Conservation (phyloP, 768 basidiomycete species). For the Leucocoprinus leucothites region DNA sequence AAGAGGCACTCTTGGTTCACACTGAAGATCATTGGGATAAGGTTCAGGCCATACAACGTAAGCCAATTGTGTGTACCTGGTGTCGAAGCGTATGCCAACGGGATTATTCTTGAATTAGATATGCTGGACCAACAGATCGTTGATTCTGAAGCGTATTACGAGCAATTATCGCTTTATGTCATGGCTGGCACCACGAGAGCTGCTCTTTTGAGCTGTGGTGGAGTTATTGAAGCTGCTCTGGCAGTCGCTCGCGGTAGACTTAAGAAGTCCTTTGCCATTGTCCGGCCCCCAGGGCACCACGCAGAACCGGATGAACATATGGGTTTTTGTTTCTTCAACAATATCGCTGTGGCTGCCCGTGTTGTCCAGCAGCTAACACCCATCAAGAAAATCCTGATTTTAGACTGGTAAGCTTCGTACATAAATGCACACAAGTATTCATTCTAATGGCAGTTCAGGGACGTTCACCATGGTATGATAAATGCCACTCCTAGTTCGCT, state of each 20-base stretch:
- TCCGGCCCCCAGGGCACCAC: constrained; percentile 96
- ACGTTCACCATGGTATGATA: constrained; percentile 84
- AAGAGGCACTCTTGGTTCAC: constrained; percentile 88
- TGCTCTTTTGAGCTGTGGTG: constrained; percentile 89
- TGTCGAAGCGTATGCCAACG: constrained; percentile 7
- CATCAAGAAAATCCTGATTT: constrained; percentile 80
- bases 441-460: constrained; percentile 46
- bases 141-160: constrained; percentile 80
- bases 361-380: constrained; percentile 70
- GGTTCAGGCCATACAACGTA: constrained; percentile 79
- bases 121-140: constrained; percentile 73
- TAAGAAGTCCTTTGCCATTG: constrained; percentile 89
- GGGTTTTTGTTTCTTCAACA: constrained; percentile 99
- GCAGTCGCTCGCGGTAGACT: constrained; percentile 80
- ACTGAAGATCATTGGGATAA: constrained; percentile 90
- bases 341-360: constrained; percentile 89
- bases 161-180: constrained; percentile 90
- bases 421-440: constrained; percentile 2
- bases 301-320: constrained; percentile 97
- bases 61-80: constrained; percentile 28
- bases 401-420: constrained; percentile 78
- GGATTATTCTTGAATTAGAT: constrained; percentile 38
- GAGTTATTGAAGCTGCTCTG: constrained; percentile 87
- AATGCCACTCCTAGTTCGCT: background rate
- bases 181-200: constrained; percentile 80